Evolutionary conservation across 2,329 filamentous ascomycete species (phyloP).

Genomic region (Endoconidiophora laricicola): DNA sequence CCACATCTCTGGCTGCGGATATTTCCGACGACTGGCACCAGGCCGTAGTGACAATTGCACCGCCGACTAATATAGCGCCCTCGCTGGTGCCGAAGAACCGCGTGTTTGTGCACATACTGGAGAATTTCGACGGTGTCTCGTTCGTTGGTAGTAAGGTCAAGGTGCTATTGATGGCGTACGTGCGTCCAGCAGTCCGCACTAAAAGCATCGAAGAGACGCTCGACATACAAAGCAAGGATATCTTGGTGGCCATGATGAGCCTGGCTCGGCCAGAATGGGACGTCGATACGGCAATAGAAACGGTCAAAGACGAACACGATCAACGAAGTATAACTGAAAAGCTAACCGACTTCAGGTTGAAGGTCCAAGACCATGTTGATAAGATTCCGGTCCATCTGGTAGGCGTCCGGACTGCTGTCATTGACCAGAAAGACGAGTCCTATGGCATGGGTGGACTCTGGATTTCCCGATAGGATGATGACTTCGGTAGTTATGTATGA

Average conservation of each 20-base stretch:
- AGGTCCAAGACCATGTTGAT: slow-evolving; percentile 38
- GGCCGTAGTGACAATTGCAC: slow-evolving; percentile 39
- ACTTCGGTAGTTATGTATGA: neutral
- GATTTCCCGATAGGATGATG: slow-evolving; percentile 18
- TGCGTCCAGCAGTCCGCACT: slow-evolving; percentile 24
- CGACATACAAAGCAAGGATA: slow-evolving; percentile 24
- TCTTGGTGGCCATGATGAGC: slow-evolving; percentile 28
- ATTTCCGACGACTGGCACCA: slow-evolving; percentile 34
- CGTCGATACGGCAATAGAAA: slow-evolving; percentile 23
- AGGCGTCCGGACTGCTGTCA: slow-evolving; percentile 37
- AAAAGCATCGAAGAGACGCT: slow-evolving; percentile 15
- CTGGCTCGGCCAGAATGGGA: slow-evolving; percentile 30
- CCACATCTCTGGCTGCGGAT: neutral
- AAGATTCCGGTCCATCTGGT: slow-evolving; percentile 40
- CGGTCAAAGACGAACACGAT: slow-evolving; percentile 24
- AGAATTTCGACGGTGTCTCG: slow-evolving; percentile 28
- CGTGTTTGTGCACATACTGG: slow-evolving; percentile 37
- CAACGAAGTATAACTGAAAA: slow-evolving; percentile 28
- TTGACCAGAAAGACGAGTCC: slow-evolving; percentile 30
- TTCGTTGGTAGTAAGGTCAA: slow-evolving; percentile 31
- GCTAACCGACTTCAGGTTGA: slow-evolving; percentile 30
- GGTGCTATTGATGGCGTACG: slow-evolving; percentile 42
- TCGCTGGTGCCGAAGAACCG: slow-evolving; percentile 31
- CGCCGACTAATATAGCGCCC: slow-evolving; percentile 28
- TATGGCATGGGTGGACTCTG: slow-evolving; percentile 34